Conservation (phyloP, 2,329 filamentous ascomycete species). For the Bipolaris sorokiniana region DNA sequence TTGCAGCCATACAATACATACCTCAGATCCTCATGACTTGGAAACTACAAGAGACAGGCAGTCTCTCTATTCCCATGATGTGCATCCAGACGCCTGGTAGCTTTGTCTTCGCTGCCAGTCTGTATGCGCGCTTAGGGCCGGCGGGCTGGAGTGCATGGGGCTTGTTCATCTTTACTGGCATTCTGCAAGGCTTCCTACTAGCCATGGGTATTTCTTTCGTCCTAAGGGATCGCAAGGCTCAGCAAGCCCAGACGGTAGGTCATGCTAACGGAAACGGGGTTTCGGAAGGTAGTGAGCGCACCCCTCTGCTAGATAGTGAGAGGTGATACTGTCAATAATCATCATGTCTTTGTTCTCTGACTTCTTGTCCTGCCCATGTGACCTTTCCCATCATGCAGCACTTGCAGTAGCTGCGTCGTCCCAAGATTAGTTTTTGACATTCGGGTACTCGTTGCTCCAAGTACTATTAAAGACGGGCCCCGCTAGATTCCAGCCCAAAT, state of each 20-base stretch:
- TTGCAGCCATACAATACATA: constrained; percentile 89
- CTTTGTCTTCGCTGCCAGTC: constrained; percentile 84
- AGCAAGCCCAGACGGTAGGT: constrained; percentile 5
- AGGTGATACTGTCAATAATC: not conserved
- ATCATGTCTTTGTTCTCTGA: not conserved
- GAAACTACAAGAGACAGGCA: constrained; percentile 81
- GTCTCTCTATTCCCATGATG: constrained; percentile 97
- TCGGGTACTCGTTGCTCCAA: constrained; percentile 8
- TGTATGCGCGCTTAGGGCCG: constrained; percentile 78
- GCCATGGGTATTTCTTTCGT: constrained; percentile 82
- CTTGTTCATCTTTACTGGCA: constrained; percentile 84
- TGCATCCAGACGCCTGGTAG: constrained; percentile 95
- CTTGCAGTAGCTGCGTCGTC: not conserved
- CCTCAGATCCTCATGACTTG: constrained; percentile 96
- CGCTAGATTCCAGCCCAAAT: not conserved
- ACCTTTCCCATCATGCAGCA: not conserved
- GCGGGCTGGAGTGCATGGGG: constrained; percentile 96
- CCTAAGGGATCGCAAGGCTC: constrained; percentile 52
- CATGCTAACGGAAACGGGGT: not conserved
- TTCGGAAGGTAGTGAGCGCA: constrained; percentile 4
- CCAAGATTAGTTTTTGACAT: constrained; percentile 5
- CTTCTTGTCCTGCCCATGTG: not conserved
- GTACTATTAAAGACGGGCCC: constrained; percentile 2
- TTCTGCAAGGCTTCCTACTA: constrained; percentile 81
- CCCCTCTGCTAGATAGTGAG: constrained; percentile 8